These are phyloP conservation scores for Tardiomyces blankii DNA, from an alignment of 1,139 yeast genomes.

Conservation along the genomic window DNA sequence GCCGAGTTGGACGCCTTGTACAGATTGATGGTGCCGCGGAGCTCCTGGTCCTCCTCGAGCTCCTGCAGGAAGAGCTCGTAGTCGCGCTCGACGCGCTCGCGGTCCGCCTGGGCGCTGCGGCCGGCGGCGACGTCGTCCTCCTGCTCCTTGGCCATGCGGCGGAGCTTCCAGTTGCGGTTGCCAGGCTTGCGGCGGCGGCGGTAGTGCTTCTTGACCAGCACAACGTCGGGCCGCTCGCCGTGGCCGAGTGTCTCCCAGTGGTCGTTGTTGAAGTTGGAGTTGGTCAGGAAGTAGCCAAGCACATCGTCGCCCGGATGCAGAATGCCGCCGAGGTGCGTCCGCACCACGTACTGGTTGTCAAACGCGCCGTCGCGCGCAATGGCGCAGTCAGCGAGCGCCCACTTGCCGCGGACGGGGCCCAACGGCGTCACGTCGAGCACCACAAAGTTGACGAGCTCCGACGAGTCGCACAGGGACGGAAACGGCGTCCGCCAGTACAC, in stretches of 20 bases:
- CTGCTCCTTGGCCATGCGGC: constrained; percentile 97
- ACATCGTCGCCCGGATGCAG: constrained; percentile 96
- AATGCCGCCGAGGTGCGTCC: constrained; percentile 89
- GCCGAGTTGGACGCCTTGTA: constrained; percentile 36
- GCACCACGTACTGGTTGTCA: constrained; percentile 67
- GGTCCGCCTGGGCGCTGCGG: constrained; percentile 52
- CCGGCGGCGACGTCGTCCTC: constrained; percentile 34
- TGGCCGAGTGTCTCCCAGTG: constrained; percentile 66
- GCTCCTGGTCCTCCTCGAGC: constrained; percentile 87
- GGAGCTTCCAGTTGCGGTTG: constrained; percentile 80
- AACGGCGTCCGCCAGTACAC: constrained; percentile 81
- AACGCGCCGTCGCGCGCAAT: constrained; percentile 85
- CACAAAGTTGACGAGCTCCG: constrained; percentile 73
- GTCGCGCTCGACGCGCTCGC: constrained; percentile 79
- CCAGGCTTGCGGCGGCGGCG: constrained; percentile 62
- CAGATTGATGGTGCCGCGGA: constrained; percentile 76
- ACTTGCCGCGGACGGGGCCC: constrained; percentile 65
- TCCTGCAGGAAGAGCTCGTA: constrained; percentile 91
- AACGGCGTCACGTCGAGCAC: constrained; percentile 93
- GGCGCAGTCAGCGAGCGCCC: constrained; percentile 81
- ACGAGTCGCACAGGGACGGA: constrained; percentile 59
- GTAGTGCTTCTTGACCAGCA: constrained; percentile 85
- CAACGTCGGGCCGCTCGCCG: constrained; percentile 63
- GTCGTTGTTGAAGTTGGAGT: constrained; percentile 80
- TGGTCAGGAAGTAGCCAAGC: constrained; percentile 76